Conservation (phyloP, 768 basidiomycete genomes). For the Boletus pseudopeckii region DNA sequence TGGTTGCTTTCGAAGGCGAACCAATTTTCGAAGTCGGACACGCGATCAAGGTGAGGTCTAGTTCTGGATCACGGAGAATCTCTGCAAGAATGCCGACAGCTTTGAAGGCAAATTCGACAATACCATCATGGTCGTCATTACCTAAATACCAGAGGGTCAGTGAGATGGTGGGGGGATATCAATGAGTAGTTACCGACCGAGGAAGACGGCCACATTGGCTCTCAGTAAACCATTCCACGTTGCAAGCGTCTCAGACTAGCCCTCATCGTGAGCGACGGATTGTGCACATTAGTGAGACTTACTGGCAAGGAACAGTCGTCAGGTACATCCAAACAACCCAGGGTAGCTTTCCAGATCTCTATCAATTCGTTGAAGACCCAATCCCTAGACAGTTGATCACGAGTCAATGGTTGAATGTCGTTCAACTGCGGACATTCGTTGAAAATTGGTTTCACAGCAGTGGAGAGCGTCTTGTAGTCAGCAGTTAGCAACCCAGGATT, state of each 20-base stretch:
- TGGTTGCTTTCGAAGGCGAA: slow-evolving; percentile 6
- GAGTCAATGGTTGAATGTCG: slow-evolving; percentile 56
- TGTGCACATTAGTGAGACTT: slow-evolving; percentile 21
- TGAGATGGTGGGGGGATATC: background rate
- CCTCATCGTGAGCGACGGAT: slow-evolving; percentile 2
- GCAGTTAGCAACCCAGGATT: slow-evolving; percentile 52
- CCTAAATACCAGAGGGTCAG: slow-evolving; percentile 33
- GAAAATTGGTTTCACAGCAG: slow-evolving; percentile 48
- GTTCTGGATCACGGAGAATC: slow-evolving; percentile 44
- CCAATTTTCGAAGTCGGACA: slow-evolving; percentile 11
- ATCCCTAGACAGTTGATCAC: slow-evolving; percentile 51
- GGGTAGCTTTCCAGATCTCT: slow-evolving; percentile 49
- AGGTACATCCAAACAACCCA: slow-evolving; percentile 42
- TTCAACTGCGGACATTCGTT: slow-evolving; percentile 50
- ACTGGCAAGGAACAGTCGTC: slow-evolving; percentile 51
- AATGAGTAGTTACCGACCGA: slow-evolving; percentile 47
- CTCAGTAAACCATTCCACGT: slow-evolving; percentile 59
- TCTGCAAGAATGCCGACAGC: slow-evolving; percentile 44
- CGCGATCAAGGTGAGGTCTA: slow-evolving; percentile 39
- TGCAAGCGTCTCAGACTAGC: slow-evolving; percentile 44
- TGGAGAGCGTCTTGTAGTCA: slow-evolving; percentile 47
- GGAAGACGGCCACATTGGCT: slow-evolving; percentile 43
- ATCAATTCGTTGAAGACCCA: slow-evolving; percentile 54
- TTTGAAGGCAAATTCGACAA: slow-evolving; percentile 38
- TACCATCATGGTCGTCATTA: slow-evolving; percentile 38